Conservation (phyloP, 2,329 filamentous ascomycete species). For the Beauveria varroae region DNA sequence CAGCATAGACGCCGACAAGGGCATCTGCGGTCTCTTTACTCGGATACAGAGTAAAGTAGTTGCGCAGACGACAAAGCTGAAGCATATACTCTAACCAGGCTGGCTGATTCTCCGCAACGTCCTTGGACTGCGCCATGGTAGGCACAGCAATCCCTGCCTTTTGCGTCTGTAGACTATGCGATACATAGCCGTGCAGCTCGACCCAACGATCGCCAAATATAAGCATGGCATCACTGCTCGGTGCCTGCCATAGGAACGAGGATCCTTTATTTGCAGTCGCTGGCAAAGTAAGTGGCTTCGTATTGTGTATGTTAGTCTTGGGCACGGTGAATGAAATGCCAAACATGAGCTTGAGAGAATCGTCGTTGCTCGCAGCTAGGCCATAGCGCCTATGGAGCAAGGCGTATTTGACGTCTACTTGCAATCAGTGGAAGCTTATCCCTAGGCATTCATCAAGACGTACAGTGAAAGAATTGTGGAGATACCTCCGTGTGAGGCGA, state of each 20-base stretch:
- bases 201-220: conserved; percentile 82
- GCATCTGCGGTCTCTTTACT: conserved; percentile 44
- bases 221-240: conserved; percentile 73
- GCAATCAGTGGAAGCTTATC: conserved; percentile 14
- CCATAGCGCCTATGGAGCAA: conserved; percentile 75
- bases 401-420: conserved; percentile 62
- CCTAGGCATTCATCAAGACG: conserved; percentile 16
- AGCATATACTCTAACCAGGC: conserved; percentile 74
- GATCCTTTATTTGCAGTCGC: conserved; percentile 26
- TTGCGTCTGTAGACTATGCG: conserved; percentile 47
- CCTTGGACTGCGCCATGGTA: conserved; percentile 41
- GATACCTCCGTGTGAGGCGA: conserved; percentile 76
- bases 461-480: conserved; percentile 73
- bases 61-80: conserved; percentile 66
- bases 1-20: conserved; percentile 69
- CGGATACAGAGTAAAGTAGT: conserved; percentile 77
- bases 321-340: conserved; percentile 78
- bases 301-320: conserved; percentile 53
- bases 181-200: conserved; percentile 75
- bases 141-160: conserved; percentile 28
- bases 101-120: conserved; percentile 61
- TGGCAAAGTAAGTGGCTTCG: conserved; percentile 44
- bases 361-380: conserved; percentile 30
- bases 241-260: conserved; percentile 78
- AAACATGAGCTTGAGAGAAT: conserved; percentile 52